Conservation (phyloP, 805 yeast species). For the Saccharomycopsis selenospora region DNA sequence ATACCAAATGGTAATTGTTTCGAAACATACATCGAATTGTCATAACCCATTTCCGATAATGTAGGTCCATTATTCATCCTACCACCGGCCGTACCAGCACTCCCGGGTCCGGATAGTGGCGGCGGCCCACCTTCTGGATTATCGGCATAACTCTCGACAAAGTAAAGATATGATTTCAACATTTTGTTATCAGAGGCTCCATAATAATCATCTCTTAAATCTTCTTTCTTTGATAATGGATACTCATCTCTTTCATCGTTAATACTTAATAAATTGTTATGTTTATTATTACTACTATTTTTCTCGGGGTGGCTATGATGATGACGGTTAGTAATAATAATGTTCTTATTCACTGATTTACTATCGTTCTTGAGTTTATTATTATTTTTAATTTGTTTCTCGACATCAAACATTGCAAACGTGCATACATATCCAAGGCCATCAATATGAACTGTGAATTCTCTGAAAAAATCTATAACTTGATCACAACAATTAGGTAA, state of each 20-base stretch:
- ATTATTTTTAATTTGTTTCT: conserved; percentile 45
- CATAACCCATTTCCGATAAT: too few relatives aligned
- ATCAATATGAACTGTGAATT: conserved; percentile 82
- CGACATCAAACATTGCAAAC: conserved; percentile 86
- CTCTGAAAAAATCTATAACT: conserved; percentile 86
- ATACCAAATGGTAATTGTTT: conserved; percentile 11
- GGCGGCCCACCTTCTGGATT: conserved; percentile 23
- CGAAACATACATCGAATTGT: conserved; percentile 12
- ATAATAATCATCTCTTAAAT: conserved; percentile 33
- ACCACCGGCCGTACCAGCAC: conserved; percentile 12
- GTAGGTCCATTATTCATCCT: background rate
- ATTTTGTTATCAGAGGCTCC: conserved; percentile 65
- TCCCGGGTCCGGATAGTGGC: conserved; percentile 11
- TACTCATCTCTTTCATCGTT: background rate
- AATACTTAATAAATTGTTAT: background rate
- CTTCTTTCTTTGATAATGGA: conserved; percentile 26
- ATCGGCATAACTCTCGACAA: conserved; percentile 74
- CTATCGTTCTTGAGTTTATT: conserved; percentile 20
- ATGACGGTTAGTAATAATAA: background rate
- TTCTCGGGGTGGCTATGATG: too few relatives aligned
- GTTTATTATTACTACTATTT: conserved; percentile 20
- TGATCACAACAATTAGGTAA: conserved; percentile 66
- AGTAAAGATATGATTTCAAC: conserved; percentile 85
- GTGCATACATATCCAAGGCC: conserved; percentile 93
- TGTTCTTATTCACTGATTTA: conserved; percentile 23